These are phyloP conservation scores for Byssoonygena ceratinophila DNA, from an alignment of 2,329 filamentous ascomycete genomes.

Conservation along the genomic window DNA sequence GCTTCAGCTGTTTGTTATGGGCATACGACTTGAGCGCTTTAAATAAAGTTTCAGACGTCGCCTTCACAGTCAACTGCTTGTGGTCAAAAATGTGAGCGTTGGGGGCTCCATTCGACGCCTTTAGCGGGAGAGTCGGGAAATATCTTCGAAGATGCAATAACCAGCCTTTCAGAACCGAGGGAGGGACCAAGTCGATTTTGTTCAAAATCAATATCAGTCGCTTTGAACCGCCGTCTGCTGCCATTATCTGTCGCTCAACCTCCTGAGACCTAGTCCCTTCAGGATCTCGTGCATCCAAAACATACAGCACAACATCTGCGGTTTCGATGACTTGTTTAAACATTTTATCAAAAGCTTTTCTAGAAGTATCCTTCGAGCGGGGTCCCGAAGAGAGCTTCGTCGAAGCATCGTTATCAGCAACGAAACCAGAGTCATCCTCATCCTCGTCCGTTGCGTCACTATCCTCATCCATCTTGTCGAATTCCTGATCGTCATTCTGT, in stretches of 20 bases:
- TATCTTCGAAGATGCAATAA: slow-evolving; percentile 72
- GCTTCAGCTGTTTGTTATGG: slow-evolving; percentile 71
- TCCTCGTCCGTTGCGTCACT: slow-evolving; percentile 39
- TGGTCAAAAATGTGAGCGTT: slow-evolving; percentile 90
- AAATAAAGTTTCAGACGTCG: slow-evolving; percentile 74
- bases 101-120: slow-evolving; percentile 67
- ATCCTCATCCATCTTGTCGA: slow-evolving; percentile 42
- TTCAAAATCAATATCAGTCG: slow-evolving; percentile 83
- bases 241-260: slow-evolving; percentile 82
- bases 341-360: slow-evolving; percentile 85
- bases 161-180: slow-evolving; percentile 73
- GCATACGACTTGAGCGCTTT: slow-evolving; percentile 83
- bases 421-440: slow-evolving; percentile 41
- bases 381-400: slow-evolving; percentile 26
- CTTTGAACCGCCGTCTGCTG: slow-evolving; percentile 72
- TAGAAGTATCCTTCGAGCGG: slow-evolving; percentile 50
- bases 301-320: slow-evolving; percentile 84
- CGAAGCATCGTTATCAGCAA: slow-evolving; percentile 39
- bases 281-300: slow-evolving; percentile 83
- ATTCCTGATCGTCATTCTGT: slow-evolving; percentile 50
- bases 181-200: slow-evolving; percentile 87
- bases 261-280: slow-evolving; percentile 83
- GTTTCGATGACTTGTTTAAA: slow-evolving; percentile 88
- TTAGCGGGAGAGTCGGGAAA: slow-evolving; percentile 83
- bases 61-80: slow-evolving; percentile 75